Evolutionary conservation across 2,329 filamentous ascomycete genomes (phyloP), one percentile per base, ranked within the genome.

Genomic region (Microcyclospora pomicola): DNA sequence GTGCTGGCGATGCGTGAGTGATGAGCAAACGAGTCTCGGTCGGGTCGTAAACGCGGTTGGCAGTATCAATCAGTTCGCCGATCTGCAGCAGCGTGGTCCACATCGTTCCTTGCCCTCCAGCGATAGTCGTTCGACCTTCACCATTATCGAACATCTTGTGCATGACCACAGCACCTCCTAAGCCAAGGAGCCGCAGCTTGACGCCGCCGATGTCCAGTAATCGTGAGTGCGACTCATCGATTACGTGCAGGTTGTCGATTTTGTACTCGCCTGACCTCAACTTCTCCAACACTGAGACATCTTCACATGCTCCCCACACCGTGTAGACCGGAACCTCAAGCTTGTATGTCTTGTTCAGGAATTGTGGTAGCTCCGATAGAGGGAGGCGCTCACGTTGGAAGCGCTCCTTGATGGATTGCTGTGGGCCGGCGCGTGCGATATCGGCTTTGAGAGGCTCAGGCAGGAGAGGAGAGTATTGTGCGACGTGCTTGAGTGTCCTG

Each of bases 131-230:
- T 62, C 88, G 80, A 43, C 91, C 91, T 58, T 98, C 91, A 38
- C 91, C 91, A 50, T 98, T 98, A 62, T 98, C 91, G 56, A 98
- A 98, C 13, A 98, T 75, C 71, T 98, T 98, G 72, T 98, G 91
- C 86, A 98, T 98, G 42, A 98, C 91, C 5, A 98, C 88, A 6
- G 91, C 91, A 53, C 91, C 91, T 48, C 91, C 91, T 27, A 98
- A 72, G 45, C 91, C 91, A 24, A 98, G 75, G 35, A 98, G 73
- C 54, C 91, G 82, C 47, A 98, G 76, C 72, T 96, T 96, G 39
- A 98, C 85, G 40, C 91, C 91, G 40, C 88, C 91, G 43, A 96
- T 72, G 64, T 98, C 91, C 41, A 98, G 72, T 50, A 98, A 70
- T 69, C 93, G 83, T 29, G 91, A 96, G 60, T 88, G 88, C 37